Base-by-base conservation (phyloP, 768 basidiomycete genomes). In the Grammothele lineata region DNA sequence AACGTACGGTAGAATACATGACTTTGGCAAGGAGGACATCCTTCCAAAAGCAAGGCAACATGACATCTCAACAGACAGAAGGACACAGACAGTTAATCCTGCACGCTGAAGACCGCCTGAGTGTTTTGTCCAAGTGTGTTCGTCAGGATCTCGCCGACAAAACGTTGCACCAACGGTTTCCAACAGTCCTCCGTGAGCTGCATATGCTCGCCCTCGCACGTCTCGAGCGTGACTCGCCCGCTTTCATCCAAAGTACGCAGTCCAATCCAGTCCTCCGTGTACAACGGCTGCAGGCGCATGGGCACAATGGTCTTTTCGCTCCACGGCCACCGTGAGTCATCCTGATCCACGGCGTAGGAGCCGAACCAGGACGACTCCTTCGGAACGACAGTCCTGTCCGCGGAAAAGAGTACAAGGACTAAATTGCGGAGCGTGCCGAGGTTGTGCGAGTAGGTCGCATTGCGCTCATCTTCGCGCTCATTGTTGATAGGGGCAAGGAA, bases 331-430 rank as follows among this genome's bases (percentile, higher is more conserved):
- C 18, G 40, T 40, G 17, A 33, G 7, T 66, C 66, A 15, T 74
- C 70, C 17, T 70, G 65, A 7, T 61, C 48, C 2, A 66, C 67
- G 2, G 71, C 72, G 57, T 85, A 84, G 3, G 85, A 83, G 5
- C 87, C 89, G 64, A 93, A 92, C 90, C 89, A 92, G 10, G 86
- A 69, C 56, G 79, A 87, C 65, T 92, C 89, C 63, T 88, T 89
- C 0, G 91, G 91, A 17, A 91, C 72, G 19, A 88, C 85, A 3
- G 87, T 91, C 62, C 74, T 71, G 62, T 92, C 91, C 47, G 80
- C 64, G 1, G 76, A 69, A 62, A 92, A 92, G 35, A 87, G 61
- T 22, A 89, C 76, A 30, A 93, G 81, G 22, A 93, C 74, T 33
- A 92, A 75, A 17, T 78, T 76, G 51, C 78, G 69, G 37, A 92